Base-by-base conservation (phyloP, 106 monocot species). In the Dactylorhiza incarnata region DNA sequence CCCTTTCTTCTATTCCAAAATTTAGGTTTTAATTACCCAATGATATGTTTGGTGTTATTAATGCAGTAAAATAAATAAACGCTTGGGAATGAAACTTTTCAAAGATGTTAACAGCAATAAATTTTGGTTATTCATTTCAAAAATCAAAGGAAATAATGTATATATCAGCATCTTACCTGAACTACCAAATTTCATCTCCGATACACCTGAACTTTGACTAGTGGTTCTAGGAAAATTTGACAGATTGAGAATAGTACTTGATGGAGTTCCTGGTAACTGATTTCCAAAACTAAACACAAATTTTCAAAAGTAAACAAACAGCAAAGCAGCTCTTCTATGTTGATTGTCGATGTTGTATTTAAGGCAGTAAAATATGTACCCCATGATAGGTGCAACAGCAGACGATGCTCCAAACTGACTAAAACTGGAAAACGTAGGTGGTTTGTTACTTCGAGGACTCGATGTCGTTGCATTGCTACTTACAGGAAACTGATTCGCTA, bases 361-460 rank as follows among this genome's bases (percentile, higher is more conserved):
- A 43, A 52, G 9, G 4, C 67, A 48, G 54, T 52, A 37, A 82
- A 25, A 10, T 49, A 20, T 74, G 69, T 81, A 56, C 95, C 82
- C 81, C 54, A 59, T 74, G 82, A 56, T 77, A 48, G 82, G 51
- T 69, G 82, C 80, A 79, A 81, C 4, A 82, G 82, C 89, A 71
- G 74, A 49, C 49, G 87, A 78, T 71, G 78, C 71, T 73, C 85
- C 85, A 74, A 78, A 71, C 83, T 91, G 93, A 75, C 87, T 86
- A 81, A 97, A 93, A 81, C 89, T 94, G 63, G 79, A 93, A 78
- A 88, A 73, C 45, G 73, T 43, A 47, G 84, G 78, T 45, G 89
- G 81, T 45, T 69, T 49, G 48, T 82, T 85, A 70, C 48, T 91
- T 73, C 84, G 83, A 81, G 75, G 3, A 80, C 19, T 52, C 10